These are phyloP conservation scores for Fragilariopsis cylindrus DNA, from an alignment of 108 stramenopile genomes.

Conservation along the genomic window DNA sequence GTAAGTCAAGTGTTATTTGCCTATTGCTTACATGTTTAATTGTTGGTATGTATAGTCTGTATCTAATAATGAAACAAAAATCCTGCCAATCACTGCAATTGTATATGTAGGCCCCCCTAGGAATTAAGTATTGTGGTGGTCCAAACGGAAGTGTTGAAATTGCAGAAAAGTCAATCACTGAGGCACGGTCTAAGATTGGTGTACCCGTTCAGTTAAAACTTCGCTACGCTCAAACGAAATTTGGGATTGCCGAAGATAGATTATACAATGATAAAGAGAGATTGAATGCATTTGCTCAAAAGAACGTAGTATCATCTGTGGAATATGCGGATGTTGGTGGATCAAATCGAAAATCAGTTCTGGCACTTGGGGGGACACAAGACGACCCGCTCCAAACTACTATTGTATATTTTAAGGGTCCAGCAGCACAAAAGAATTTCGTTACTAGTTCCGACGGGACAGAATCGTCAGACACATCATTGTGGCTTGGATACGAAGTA, in stretches of 20 bases:
- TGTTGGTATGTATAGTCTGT: no score
- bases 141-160: slow-evolving; percentile 62
- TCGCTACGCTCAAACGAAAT: slow-evolving; percentile 55
- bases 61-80: no score
- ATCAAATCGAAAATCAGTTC: slow-evolving; percentile 62
- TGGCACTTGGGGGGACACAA: slow-evolving; percentile 65
- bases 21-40: no score
- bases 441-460: slow-evolving; percentile 56
- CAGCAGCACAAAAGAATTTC: slow-evolving; percentile 83
- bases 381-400: slow-evolving; percentile 77
- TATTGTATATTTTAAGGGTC: slow-evolving; percentile 76
- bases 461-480: slow-evolving; percentile 18
- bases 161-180: slow-evolving; percentile 58
- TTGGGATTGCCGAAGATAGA: slow-evolving; percentile 79
- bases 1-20: no score
- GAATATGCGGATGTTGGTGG: slow-evolving; percentile 75
- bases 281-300: slow-evolving; percentile 75
- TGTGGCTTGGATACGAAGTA: slow-evolving; percentile 67
- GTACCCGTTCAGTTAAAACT: slow-evolving; percentile 25
- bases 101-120: slow-evolving; percentile 52
- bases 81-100: no score
- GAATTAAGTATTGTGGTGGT: slow-evolving; percentile 72
- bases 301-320: slow-evolving; percentile 72
- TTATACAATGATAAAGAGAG: slow-evolving; percentile 58
- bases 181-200: slow-evolving; percentile 37